Conservation (phyloP, 352 stramenopile species). For the Pythium monospermum region DNA sequence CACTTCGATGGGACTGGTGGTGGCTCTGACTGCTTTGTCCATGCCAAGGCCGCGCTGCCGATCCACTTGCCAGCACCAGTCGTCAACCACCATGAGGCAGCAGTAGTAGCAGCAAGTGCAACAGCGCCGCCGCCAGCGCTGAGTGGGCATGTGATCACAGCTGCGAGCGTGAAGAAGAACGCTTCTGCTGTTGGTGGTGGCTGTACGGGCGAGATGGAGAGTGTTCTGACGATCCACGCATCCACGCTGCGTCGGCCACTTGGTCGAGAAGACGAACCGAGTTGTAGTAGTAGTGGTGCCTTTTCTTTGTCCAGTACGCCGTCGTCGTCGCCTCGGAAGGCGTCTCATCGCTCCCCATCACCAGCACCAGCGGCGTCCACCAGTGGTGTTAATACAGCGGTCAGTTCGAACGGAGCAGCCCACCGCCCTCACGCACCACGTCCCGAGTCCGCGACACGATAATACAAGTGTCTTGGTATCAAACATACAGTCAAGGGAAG, state of each 20-base stretch:
- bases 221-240: neutral
- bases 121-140: no score
- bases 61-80: slow-evolving; percentile 9
- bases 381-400: no score
- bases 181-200: neutral
- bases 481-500: neutral
- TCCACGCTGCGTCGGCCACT: neutral
- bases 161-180: neutral
- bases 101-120: no score
- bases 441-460: neutral
- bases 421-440: neutral
- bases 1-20: no score
- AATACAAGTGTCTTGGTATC: neutral
- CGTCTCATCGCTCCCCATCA: slow-evolving; percentile 4
- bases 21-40: slow-evolving; percentile 50
- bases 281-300: neutral
- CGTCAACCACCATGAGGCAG: neutral
- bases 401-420: no score
- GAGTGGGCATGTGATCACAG: no score
- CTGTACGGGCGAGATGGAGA: neutral
- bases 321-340: slow-evolving; percentile 2
- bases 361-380: neutral
- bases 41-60: slow-evolving; percentile 37
- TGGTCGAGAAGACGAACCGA: neutral
- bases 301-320: neutral